phyloP scores from a whole-genome alignment of 1,139 yeast species.

The Meyerozyma athensensis region DNA sequence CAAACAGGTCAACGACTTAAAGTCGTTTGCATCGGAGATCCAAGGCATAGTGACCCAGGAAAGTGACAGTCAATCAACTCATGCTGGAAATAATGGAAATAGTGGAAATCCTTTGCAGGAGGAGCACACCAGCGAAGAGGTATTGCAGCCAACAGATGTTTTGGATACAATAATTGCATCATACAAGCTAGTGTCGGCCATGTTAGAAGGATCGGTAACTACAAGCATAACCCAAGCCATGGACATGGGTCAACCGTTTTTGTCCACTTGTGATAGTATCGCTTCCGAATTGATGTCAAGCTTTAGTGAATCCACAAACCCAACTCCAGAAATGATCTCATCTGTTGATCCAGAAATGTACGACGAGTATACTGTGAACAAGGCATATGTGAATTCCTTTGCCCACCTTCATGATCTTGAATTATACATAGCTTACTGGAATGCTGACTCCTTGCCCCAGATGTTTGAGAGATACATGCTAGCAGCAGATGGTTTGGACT shows the following conservation, averaged over 20 bases:
- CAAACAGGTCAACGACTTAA: slow-evolving; percentile 23
- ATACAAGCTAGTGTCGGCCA: slow-evolving; percentile 27
- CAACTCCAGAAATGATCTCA: slow-evolving; percentile 22
- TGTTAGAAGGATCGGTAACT: slow-evolving; percentile 21
- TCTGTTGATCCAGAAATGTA: slow-evolving; percentile 21
- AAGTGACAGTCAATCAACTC: neutral
- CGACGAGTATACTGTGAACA: slow-evolving; percentile 22
- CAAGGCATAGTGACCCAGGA: slow-evolving; percentile 5
- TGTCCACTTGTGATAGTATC: slow-evolving; percentile 18
- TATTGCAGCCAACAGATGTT: slow-evolving; percentile 35
- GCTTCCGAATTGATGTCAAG: slow-evolving; percentile 20
- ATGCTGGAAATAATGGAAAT: slow-evolving; percentile 3
- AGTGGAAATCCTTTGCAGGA: slow-evolving; percentile 11
- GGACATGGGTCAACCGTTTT: slow-evolving; percentile 15
- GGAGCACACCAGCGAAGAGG: slow-evolving; percentile 24
- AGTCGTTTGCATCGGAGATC: slow-evolving; percentile 26
- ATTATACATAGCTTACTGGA: slow-evolving; percentile 24
- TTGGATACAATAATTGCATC: slow-evolving; percentile 32
- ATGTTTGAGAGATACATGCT: slow-evolving; percentile 33
- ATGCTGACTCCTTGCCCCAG: slow-evolving; percentile 17
- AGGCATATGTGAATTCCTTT: slow-evolving; percentile 21
- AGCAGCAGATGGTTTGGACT: slow-evolving; percentile 42
- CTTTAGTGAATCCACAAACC: slow-evolving; percentile 19
- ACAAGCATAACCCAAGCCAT: slow-evolving; percentile 3
- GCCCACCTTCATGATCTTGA: slow-evolving; percentile 13